Evolutionary conservation across 1,284 basidiomycete species (phyloP).

Genomic region (Ustilago cynodontis): DNA sequence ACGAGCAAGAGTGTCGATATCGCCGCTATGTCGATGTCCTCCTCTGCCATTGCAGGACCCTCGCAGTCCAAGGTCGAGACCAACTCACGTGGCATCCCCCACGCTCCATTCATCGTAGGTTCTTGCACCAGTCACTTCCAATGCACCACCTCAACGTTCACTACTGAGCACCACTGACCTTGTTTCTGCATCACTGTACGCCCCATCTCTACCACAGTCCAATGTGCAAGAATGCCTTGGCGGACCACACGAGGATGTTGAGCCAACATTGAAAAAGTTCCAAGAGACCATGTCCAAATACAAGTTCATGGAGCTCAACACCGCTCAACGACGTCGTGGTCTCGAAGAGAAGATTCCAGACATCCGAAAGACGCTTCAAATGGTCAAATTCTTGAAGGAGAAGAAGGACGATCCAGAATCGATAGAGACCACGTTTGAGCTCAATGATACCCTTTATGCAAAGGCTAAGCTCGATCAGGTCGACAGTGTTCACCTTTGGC

Average conservation of each 20-base stretch:
- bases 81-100: constrained; percentile 91
- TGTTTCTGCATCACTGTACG: too few relatives aligned
- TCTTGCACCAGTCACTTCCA: not conserved
- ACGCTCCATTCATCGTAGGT: constrained; percentile 92
- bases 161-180: not conserved
- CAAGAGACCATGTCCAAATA: constrained; percentile 98
- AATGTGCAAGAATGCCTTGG: constrained; percentile 90
- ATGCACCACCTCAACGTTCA: too few relatives aligned
- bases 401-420: constrained; percentile 74
- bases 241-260: constrained; percentile 82
- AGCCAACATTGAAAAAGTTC: constrained; percentile 83
- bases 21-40: constrained; percentile 23
- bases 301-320: constrained; percentile 94
- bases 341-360: constrained; percentile 96
- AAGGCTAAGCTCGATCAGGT: constrained; percentile 88
- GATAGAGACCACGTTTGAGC: constrained; percentile 88
- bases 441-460: constrained; percentile 94
- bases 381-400: constrained; percentile 81
- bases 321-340: constrained; percentile 81
- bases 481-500: constrained; percentile 92
- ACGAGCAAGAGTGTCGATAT: not conserved
- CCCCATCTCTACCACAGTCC: constrained; percentile 72
- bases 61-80: constrained; percentile 47
- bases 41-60: constrained; percentile 31
- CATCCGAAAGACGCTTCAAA: constrained; percentile 89